Conservation (phyloP, 176 grass and related monocot species). For the Bromus sterilis region DNA sequence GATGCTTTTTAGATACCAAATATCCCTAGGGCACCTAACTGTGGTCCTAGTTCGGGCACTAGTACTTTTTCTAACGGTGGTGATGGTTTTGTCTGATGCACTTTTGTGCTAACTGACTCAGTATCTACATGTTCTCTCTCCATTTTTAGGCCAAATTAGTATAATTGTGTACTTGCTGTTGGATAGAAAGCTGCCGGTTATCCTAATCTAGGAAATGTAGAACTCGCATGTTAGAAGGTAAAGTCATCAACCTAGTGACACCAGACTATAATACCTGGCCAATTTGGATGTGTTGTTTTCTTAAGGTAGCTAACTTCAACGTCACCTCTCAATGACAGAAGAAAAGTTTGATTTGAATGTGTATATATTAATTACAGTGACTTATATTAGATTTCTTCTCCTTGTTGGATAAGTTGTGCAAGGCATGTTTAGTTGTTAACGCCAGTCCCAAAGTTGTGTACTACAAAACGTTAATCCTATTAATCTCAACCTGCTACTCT, state of each 20-base stretch:
- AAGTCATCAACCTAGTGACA: background rate
- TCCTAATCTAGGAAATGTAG: slow-evolving; percentile 8
- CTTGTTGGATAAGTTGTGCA: slow-evolving; percentile 28
- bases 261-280: background rate
- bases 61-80: slow-evolving; percentile 2
- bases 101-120: slow-evolving; percentile 16
- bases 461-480: slow-evolving; percentile 22
- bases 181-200: background rate
- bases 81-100: slow-evolving; percentile 16
- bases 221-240: background rate
- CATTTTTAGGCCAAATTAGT: background rate
- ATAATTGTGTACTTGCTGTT: background rate
- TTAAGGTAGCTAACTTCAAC: background rate
- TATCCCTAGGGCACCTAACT: background rate
- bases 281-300: background rate
- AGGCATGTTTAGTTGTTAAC: slow-evolving; percentile 39
- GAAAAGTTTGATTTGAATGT: slow-evolving; percentile 5
- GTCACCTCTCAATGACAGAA: slow-evolving; percentile 5
- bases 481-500: slow-evolving; percentile 3
- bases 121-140: slow-evolving; percentile 4
- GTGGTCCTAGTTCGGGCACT: slow-evolving; percentile 9
- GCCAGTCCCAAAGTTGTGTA: slow-evolving; percentile 14
- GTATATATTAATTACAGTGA: slow-evolving; percentile 15
- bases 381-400: slow-evolving; percentile 29
- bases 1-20: slow-evolving; percentile 25